phyloP scores from a whole-genome alignment of 768 basidiomycete genomes.

The Macrolepiota albuminosa region DNA sequence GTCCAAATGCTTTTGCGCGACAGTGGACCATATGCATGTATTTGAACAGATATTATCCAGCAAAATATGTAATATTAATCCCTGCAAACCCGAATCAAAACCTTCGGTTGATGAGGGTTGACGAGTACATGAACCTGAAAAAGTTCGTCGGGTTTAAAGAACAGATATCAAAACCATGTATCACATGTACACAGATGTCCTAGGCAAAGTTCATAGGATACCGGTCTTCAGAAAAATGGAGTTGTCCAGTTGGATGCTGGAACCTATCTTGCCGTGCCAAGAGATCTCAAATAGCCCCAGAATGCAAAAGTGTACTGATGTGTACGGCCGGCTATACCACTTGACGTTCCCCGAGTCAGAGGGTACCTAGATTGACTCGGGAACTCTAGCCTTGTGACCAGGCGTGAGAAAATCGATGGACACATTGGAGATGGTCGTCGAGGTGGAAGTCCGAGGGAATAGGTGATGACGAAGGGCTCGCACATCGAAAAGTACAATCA shows the following conservation, averaged over 20 bases:
- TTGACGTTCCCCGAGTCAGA: conserved; percentile 34
- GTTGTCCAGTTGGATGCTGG: neutral
- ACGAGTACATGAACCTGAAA: too few relatives aligned
- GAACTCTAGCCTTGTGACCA: conserved; percentile 30
- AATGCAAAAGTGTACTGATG: neutral
- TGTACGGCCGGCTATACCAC: neutral
- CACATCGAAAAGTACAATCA: neutral
- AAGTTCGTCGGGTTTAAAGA: neutral
- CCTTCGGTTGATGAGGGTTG: neutral
- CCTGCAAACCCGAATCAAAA: neutral
- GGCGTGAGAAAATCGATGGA: conserved; percentile 19
- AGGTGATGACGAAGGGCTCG: neutral
- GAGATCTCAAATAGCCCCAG: neutral
- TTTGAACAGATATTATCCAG: neutral
- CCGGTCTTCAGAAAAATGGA: neutral
- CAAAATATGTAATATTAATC: neutral
- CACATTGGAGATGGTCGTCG: conserved; percentile 1
- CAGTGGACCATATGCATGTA: too few relatives aligned
- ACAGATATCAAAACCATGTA: neutral
- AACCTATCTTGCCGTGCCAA: neutral
- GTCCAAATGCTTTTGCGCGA: too few relatives aligned
- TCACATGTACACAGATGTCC: neutral
- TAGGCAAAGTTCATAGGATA: neutral
- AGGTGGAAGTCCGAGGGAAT: neutral
- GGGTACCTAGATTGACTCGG: conserved; percentile 32